These are phyloP conservation scores for Spathaspora sp. DNA, from an alignment of 805 yeast genomes.

Conservation along the genomic window DNA sequence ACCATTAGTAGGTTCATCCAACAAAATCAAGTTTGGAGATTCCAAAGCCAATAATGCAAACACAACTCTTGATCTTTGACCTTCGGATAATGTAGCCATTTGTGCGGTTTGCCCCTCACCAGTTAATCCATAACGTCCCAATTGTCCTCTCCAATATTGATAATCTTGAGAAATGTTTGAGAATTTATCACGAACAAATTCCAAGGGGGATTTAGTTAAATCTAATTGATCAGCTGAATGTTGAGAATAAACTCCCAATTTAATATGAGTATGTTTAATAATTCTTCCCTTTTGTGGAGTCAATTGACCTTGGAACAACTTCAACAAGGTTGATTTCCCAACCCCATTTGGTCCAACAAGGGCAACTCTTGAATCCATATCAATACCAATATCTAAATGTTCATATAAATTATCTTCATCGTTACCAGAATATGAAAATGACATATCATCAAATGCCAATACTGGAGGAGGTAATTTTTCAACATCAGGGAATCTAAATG, in stretches of 20 bases:
- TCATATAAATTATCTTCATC: slow-evolving; percentile 86
- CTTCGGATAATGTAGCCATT: slow-evolving; percentile 98
- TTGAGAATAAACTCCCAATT: slow-evolving; percentile 98
- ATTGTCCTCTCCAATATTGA: slow-evolving; percentile 98
- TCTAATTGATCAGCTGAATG: slow-evolving; percentile 98
- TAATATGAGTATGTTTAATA: slow-evolving; percentile 94
- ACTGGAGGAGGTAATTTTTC: slow-evolving; percentile 99
- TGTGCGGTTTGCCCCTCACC: slow-evolving; percentile 98
- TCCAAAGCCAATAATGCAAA: slow-evolving; percentile 94
- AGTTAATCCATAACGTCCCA: slow-evolving; percentile 96
- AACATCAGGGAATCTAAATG: slow-evolving; percentile 90
- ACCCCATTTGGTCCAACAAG: slow-evolving; percentile 99
- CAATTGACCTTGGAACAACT: slow-evolving; percentile 93
- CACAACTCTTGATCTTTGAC: slow-evolving; percentile 98
- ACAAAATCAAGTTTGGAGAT: slow-evolving; percentile 86
- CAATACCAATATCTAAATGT: slow-evolving; percentile 93
- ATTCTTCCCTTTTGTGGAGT: slow-evolving; percentile 92
- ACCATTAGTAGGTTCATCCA: slow-evolving; percentile 99
- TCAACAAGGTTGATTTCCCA: slow-evolving; percentile 94
- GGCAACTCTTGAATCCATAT: slow-evolving; percentile 98
- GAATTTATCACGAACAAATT: slow-evolving; percentile 94
- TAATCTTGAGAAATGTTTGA: slow-evolving; percentile 89
- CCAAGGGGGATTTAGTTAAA: slow-evolving; percentile 90
- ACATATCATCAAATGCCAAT: slow-evolving; percentile 90
- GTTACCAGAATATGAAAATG: slow-evolving; percentile 84